Base-by-base conservation (phyloP, 2,329 filamentous ascomycete genomes). In the Colletotrichum chlorophyti region DNA sequence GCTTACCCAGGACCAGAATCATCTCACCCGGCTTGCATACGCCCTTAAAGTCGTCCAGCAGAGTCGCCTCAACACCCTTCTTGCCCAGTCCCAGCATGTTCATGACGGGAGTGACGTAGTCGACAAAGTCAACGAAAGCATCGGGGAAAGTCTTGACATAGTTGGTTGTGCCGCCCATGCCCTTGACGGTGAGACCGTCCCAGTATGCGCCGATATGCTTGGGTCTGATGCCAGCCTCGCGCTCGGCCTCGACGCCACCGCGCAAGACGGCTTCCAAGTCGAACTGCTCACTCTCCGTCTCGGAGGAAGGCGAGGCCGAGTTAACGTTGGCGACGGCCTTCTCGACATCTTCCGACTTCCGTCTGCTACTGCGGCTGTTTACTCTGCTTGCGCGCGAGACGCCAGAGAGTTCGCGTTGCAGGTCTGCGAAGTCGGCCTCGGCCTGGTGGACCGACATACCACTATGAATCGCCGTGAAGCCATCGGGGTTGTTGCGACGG, bases 141-240 rank as follows among this genome's bases (percentile, higher is more conserved):
- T 93, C 86, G 0, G 91, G 91, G 65, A 95, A 94, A 0, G 91
- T 94, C 70, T 80, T 70, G 31, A 87, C 85, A 62, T 86, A 90
- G 70, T 92, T 93, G 65, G 88, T 86, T 50, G 84, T 81, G 27
- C 91, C 90, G 21, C 90, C 89, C 62, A 88, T 83, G 12, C 91
- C 91, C 69, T 84, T 87, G 34, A 95, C 91, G 0, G 89, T 91
- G 45, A 96, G 75, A 15, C 83, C 81, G 51, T 95, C 85, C 91
- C 91, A 96, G 62, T 90, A 83, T 1, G 92, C 90, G 26, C 91
- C 90, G 59, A 93, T 89, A 65, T 89, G 86, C 77, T 96, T 96
- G 5, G 87, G 81, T 60, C 87, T 88, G 72, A 96, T 96, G 1
- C 92, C 92, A 6, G 90, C 90, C 61, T 89, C 86, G 60, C 84